Percentiles rank a stretch among this genome's conserved stretches.
phyloP scores from a whole-genome alignment of 495 filamentous ascomycete genomes.

The Schizothecium vesticola region DNA sequence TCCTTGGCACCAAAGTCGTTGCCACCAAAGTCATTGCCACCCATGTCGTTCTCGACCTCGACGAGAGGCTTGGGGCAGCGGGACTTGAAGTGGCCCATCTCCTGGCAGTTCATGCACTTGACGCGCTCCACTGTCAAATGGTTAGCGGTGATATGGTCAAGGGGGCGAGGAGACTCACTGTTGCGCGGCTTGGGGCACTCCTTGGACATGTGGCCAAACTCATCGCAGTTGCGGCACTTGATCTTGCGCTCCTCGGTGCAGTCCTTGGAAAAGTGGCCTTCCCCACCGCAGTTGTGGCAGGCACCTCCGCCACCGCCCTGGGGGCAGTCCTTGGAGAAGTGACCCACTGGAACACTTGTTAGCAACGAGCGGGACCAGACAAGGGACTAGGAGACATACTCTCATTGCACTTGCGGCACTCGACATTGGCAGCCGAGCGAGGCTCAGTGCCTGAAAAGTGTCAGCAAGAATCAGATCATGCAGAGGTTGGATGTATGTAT shows the following conservation, averaged over 20 bases:
- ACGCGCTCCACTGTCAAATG: conserved; percentile 50
- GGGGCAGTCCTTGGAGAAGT: conserved; percentile 81
- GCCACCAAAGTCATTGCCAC: conserved; percentile 4
- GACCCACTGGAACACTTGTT: conserved; percentile 54
- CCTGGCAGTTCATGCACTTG: conserved; percentile 68
- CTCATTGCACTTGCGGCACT: conserved; percentile 74
- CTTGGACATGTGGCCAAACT: conserved; percentile 62
- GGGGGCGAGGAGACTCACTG: conserved; percentile 38
- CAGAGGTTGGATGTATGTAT: not conserved
- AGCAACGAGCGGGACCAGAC: conserved; percentile 10
- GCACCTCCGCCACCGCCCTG: conserved; percentile 35
- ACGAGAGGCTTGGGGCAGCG: conserved; percentile 52
- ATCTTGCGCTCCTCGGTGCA: conserved; percentile 60
- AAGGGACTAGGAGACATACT: conserved; percentile 37
- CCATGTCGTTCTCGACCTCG: conserved; percentile 24
- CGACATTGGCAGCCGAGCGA: conserved; percentile 63
- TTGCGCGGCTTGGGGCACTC: conserved; percentile 76
- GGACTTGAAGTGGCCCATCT: conserved; percentile 66
- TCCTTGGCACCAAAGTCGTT: not conserved
- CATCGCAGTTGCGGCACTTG: conserved; percentile 72
- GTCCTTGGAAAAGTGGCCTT: conserved; percentile 55
- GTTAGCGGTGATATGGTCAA: conserved; percentile 22
- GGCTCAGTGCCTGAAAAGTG: conserved; percentile 50
- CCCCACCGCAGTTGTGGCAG: conserved; percentile 67
- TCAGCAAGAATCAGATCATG: conserved; percentile 33